A percentile compares a stretch with the other conserved stretches of the same genome.
Conservation (phyloP, 2,329 filamentous ascomycete genomes). For the Pseudohalonectria lignicola region DNA sequence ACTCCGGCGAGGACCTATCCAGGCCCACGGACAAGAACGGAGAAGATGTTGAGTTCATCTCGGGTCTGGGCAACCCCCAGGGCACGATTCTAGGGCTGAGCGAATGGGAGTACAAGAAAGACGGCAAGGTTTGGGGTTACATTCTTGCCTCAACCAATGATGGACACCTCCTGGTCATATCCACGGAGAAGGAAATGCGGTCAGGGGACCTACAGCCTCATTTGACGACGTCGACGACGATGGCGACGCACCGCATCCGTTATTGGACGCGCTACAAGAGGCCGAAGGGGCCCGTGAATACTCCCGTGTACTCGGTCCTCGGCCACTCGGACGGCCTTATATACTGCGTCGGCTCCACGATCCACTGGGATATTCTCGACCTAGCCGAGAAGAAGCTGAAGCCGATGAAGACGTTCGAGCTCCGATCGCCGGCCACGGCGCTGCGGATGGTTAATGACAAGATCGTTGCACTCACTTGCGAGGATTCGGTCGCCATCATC, state of each 20-base stretch:
- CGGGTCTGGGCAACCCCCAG: conserved; percentile 41
- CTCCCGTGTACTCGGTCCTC: conserved; percentile 44
- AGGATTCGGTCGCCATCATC: conserved; percentile 46
- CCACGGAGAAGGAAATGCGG: conserved; percentile 24
- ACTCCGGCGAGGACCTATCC: conserved; percentile 41
- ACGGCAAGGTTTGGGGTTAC: conserved; percentile 48
- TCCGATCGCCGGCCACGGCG: conserved; percentile 42
- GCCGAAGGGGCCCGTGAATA: no score
- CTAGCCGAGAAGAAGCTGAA: conserved; percentile 37
- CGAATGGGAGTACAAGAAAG: conserved; percentile 52
- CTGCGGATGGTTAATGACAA: conserved; percentile 35
- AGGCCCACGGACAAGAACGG: conserved; percentile 29
- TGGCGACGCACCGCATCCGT: conserved; percentile 21
- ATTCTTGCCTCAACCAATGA: conserved; percentile 47
- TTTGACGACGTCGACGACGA: not conserved
- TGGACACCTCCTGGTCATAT: conserved; percentile 45
- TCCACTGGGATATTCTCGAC: conserved; percentile 48
- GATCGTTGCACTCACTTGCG: conserved; percentile 38
- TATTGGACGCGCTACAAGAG: conserved; percentile 44
- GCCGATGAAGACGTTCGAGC: conserved; percentile 29
- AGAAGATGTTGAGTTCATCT: conserved; percentile 34
- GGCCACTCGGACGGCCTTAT: conserved; percentile 45
- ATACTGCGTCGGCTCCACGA: conserved; percentile 36
- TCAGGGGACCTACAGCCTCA: conserved; percentile 12
- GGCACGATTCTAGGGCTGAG: conserved; percentile 50